Conservation (phyloP, 805 yeast genomes). For the Myxozyma nipponensis region DNA sequence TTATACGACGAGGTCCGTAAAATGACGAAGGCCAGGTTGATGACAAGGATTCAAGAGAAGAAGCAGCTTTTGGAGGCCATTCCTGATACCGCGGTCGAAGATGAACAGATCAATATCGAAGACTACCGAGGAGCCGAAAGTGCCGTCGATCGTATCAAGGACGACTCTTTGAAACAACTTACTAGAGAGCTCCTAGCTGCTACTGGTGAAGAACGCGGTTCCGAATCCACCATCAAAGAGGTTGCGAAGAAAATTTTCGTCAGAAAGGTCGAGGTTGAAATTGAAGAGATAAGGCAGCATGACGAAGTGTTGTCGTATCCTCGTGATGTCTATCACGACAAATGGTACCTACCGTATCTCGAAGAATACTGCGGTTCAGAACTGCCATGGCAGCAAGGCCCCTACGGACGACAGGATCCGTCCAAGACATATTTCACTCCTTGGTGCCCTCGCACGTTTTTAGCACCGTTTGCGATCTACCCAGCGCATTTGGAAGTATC, state of each 20-base stretch:
- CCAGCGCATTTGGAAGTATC: slow-evolving; percentile 92
- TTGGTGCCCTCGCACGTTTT: slow-evolving; percentile 90
- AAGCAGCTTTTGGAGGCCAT: slow-evolving; percentile 14
- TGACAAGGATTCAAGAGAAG: slow-evolving; percentile 2
- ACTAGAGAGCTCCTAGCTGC: background rate
- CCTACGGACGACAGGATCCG: slow-evolving; percentile 77
- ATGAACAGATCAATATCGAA: slow-evolving; percentile 17
- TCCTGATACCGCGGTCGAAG: background rate
- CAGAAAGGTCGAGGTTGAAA: background rate
- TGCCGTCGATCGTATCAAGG: background rate
- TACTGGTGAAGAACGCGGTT: background rate
- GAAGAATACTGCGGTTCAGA: slow-evolving; percentile 23
- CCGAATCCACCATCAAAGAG: background rate
- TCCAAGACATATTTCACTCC: slow-evolving; percentile 88
- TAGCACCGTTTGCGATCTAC: slow-evolving; percentile 86
- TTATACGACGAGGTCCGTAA: slow-evolving; percentile 10
- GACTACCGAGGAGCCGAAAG: slow-evolving; percentile 28
- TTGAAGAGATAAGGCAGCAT: slow-evolving; percentile 6
- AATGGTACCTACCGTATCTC: slow-evolving; percentile 24
- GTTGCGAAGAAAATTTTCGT: background rate
- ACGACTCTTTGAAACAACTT: background rate
- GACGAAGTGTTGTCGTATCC: slow-evolving; percentile 18
- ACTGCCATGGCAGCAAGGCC: slow-evolving; percentile 76
- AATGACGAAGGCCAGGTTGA: slow-evolving; percentile 1
- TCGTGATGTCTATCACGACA: slow-evolving; percentile 25